These are phyloP conservation scores for Naegleria lovaniensis DNA, from an alignment of 208 protist species.

Conservation along the genomic window DNA sequence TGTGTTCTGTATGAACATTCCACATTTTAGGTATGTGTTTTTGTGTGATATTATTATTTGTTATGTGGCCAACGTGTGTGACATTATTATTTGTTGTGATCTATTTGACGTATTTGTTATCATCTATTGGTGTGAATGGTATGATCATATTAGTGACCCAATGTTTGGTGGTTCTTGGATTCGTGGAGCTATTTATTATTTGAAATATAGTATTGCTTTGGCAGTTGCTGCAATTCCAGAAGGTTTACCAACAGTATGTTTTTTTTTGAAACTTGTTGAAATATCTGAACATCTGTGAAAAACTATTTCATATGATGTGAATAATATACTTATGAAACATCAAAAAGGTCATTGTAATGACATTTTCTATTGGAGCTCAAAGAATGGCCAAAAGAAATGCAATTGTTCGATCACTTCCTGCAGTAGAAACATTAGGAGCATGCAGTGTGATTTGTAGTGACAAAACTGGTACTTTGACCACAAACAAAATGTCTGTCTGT, in stretches of 20 bases:
- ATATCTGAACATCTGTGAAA: too few species aligned
- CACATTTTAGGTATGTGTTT: neutral
- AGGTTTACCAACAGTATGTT: slow-evolving; percentile 66
- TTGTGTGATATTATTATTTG: too few species aligned
- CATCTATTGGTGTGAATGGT: neutral
- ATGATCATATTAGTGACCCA: neutral
- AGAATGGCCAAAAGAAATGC: slow-evolving; percentile 63
- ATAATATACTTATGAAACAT: too few species aligned
- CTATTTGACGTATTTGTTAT: too few species aligned
- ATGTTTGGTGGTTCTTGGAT: neutral
- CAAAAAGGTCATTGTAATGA: slow-evolving; percentile 69
- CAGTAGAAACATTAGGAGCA: slow-evolving; percentile 74
- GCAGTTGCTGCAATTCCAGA: slow-evolving; percentile 71
- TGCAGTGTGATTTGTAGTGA: slow-evolving; percentile 66
- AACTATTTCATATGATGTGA: too few species aligned
- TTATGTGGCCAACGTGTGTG: too few species aligned
- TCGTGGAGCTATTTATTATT: neutral
- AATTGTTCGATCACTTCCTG: slow-evolving; percentile 67
- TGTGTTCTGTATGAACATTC: neutral
- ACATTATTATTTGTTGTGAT: too few species aligned
- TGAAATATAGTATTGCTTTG: slow-evolving; percentile 49
- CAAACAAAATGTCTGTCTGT: slow-evolving; percentile 64
- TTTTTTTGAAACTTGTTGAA: too few species aligned
- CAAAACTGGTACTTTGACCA: slow-evolving; percentile 77
- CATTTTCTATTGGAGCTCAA: slow-evolving; percentile 60